These are phyloP conservation scores for Halophytophthora polymorphica DNA, from an alignment of 352 stramenopile genomes.

Conservation along the genomic window DNA sequence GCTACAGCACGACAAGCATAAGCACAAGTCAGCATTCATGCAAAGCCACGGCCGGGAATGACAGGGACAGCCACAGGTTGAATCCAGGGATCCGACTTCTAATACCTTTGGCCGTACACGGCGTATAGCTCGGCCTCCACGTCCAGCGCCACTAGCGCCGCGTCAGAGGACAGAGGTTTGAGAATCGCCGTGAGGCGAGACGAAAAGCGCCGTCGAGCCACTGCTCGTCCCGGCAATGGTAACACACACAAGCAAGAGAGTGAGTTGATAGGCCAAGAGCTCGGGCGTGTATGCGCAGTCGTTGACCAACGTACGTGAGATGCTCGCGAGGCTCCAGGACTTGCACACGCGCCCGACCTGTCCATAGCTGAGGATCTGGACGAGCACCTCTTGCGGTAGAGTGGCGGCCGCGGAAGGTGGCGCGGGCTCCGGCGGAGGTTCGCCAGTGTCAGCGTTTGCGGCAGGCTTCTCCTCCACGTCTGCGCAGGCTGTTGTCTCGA, in stretches of 20 bases:
- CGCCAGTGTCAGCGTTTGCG: neutral
- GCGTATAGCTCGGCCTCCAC: constrained; percentile 60
- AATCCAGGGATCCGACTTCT: neutral
- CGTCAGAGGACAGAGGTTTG: constrained; percentile 39
- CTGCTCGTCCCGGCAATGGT: constrained; percentile 9
- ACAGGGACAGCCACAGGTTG: neutral
- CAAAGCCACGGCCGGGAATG: too few species aligned
- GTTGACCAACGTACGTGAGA: constrained; percentile 30
- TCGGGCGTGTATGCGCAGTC: too few species aligned
- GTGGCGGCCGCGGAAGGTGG: constrained; percentile 29
- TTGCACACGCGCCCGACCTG: constrained; percentile 79
- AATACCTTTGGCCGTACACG: constrained; percentile 46
- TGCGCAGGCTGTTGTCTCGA: neutral
- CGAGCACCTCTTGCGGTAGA: constrained; percentile 71
- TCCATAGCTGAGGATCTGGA: constrained; percentile 64
- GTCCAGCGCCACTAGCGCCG: constrained; percentile 43
- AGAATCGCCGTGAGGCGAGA: constrained; percentile 55
- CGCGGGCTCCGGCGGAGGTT: neutral
- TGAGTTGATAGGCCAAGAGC: neutral
- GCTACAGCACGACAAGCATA: constrained; percentile 18
- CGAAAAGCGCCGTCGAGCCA: constrained; percentile 61
- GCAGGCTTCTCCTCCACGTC: constrained; percentile 17
- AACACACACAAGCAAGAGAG: neutral
- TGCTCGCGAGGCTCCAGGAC: constrained; percentile 72
- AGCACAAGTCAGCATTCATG: neutral